These are phyloP conservation scores for Ceratorhiza oryzae-sativae DNA, from an alignment of 1,284 basidiomycete genomes.

Conservation along the genomic window DNA sequence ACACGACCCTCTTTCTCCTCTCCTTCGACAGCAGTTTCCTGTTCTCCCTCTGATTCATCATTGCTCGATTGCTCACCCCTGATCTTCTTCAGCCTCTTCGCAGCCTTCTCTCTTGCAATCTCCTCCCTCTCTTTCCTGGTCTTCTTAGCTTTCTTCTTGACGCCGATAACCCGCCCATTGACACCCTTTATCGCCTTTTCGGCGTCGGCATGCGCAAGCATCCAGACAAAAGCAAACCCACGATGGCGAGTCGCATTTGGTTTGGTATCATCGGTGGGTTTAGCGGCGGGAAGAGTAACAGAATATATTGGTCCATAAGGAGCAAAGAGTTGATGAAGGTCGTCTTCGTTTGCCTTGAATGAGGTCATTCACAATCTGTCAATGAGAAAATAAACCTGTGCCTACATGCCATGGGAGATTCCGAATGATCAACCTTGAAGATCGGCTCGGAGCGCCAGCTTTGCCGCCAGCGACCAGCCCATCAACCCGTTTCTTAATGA, in stretches of 20 bases:
- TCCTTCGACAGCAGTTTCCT: constrained; percentile 49
- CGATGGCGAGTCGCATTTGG: constrained; percentile 59
- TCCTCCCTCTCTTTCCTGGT: constrained; percentile 50
- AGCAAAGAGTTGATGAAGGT: constrained; percentile 87
- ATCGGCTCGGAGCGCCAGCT: constrained; percentile 62
- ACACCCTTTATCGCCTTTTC: constrained; percentile 82
- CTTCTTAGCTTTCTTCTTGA: constrained; percentile 68
- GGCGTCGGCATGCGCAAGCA: constrained; percentile 85
- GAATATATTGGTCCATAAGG: constrained; percentile 89
- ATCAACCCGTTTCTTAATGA: constrained; percentile 88
- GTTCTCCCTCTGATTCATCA: constrained; percentile 50
- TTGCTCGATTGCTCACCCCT: constrained; percentile 52
- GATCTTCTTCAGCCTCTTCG: constrained; percentile 51
- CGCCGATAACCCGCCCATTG: constrained; percentile 69
- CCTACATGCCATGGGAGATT: constrained; percentile 79
- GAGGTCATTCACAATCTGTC: neutral
- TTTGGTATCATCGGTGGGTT: constrained; percentile 44
- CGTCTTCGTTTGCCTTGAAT: constrained; percentile 77
- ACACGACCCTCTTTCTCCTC: constrained; percentile 60
- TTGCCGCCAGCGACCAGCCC: constrained; percentile 62
- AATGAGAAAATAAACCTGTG: neutral
- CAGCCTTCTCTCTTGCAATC: constrained; percentile 48
- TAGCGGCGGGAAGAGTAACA: constrained; percentile 74
- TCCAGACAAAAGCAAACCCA: constrained; percentile 98
- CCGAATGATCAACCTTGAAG: constrained; percentile 87